Base-by-base conservation (phyloP, 495 filamentous ascomycete genomes). In the Podospora conica region DNA sequence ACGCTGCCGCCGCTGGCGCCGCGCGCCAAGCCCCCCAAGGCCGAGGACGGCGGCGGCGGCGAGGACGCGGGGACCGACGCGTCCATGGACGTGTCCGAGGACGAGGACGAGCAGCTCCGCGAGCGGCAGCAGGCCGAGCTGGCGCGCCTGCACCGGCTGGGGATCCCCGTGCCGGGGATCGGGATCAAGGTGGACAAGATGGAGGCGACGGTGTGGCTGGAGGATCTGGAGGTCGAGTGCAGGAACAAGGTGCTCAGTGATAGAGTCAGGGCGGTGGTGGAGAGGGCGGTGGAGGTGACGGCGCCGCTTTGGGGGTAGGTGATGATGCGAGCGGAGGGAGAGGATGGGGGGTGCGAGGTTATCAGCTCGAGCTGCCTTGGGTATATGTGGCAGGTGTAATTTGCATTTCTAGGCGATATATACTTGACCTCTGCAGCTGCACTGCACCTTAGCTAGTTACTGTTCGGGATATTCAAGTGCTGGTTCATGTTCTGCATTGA, bases 151-250 rank as follows among this genome's bases (percentile, higher is more conserved):
- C 89, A 92, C 65, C 84, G 84, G 58, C 76, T 96, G 9, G 93
- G 93, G 0, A 91, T 97, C 29, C 91, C 91, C 0, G 89, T 97
- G 0, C 96, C 95, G 0, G 95, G 94, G 0, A 80, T 98, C 3
- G 86, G 88, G 70, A 93, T 98, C 76, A 86, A 82, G 73, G 88
- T 98, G 4, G 95, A 97, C 72, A 93, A 91, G 76, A 87, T 93
- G 75, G 84, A 90, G 65, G 95, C 93, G 6, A 88, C 83, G 55
- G 90, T 98, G 8, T 97, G 92, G 93, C 82, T 98, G 29, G 94
- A 98, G 81, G 85, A 87, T 57, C 74, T 98, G 57, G 91, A 94
- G 69, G 91, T 98, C 0, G 96, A 98, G 75, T 93, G 93, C 75
- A 78, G 76, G 27, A 90, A 88, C 68, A 78, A 84, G 68, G 85